Conservation (phyloP, 768 basidiomycete species). For the Mycena floridula region DNA sequence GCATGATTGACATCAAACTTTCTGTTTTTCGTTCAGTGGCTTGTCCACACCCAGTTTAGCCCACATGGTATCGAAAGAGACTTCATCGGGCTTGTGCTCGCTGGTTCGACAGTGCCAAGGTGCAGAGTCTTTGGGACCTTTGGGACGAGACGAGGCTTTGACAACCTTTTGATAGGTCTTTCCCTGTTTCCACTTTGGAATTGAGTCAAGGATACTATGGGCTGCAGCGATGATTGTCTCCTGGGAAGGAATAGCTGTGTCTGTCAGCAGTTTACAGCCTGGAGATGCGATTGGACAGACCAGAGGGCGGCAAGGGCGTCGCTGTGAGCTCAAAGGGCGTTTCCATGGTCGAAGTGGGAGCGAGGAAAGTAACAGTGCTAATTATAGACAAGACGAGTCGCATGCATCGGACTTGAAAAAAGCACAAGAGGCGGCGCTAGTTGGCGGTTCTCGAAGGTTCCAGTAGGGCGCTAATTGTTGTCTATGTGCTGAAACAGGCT, state of each 20-base stretch:
- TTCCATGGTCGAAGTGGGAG: not conserved
- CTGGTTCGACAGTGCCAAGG: constrained; percentile 67
- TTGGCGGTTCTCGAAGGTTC: too few relatives aligned
- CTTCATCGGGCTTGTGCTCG: constrained; percentile 58
- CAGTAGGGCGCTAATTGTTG: too few relatives aligned
- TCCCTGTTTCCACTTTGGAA: constrained; percentile 58
- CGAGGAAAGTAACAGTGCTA: not conserved
- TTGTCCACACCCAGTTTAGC: constrained; percentile 60
- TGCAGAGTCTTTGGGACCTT: constrained; percentile 48
- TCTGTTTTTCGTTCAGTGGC: constrained; percentile 66
- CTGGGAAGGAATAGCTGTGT: constrained; percentile 58
- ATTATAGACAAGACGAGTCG: not conserved
- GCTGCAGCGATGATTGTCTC: constrained; percentile 49
- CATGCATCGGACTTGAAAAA: not conserved
- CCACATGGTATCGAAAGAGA: constrained; percentile 73
- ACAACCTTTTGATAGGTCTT: constrained; percentile 56
- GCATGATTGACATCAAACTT: too few relatives aligned
- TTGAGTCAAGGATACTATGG: constrained; percentile 49
- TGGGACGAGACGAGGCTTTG: constrained; percentile 47
- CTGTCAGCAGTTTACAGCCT: not conserved
- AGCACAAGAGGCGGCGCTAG: not conserved
- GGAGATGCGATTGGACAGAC: not conserved
- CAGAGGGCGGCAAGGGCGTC: not conserved
- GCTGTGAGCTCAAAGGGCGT: not conserved
- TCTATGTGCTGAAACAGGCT: too few relatives aligned